Evolutionary conservation across 2,329 filamentous ascomycete genomes (phyloP).

Genomic region (Sporothrix phasma): DNA sequence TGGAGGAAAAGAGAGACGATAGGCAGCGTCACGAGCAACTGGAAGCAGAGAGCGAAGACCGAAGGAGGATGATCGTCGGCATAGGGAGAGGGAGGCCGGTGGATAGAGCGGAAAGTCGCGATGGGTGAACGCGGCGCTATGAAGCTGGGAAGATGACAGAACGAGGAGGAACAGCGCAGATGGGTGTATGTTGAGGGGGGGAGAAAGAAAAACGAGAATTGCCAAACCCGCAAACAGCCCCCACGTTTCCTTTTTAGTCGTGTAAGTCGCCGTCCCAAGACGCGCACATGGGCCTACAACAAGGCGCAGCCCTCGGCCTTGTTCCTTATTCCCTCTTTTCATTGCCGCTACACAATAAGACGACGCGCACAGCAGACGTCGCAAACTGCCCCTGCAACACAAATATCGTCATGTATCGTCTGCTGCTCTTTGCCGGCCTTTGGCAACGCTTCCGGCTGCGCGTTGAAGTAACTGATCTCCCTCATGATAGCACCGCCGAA

Average conservation of each 20-base stretch:
- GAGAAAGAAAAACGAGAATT: background rate
- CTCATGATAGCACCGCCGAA: too few species aligned
- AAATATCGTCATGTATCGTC: background rate
- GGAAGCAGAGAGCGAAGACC: background rate
- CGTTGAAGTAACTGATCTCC: too few species aligned
- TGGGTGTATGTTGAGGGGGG: background rate
- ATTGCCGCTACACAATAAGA: background rate
- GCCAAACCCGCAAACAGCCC: background rate
- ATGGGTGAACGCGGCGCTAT: background rate
- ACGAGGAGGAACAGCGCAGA: background rate
- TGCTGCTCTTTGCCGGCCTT: background rate
- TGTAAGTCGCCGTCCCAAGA: conserved; percentile 2
- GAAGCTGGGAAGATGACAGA: background rate
- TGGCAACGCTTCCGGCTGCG: too few species aligned
- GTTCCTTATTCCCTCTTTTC: background rate
- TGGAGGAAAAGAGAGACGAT: background rate
- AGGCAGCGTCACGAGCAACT: background rate
- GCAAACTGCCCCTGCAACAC: background rate
- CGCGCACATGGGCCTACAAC: background rate
- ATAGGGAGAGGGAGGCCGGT: background rate
- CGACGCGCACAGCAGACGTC: background rate
- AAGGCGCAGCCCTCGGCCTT: background rate
- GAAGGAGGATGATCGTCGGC: background rate
- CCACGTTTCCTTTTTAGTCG: conserved; percentile 5
- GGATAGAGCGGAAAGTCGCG: background rate